phyloP scores from a whole-genome alignment of 495 filamentous ascomycete genomes.

The Lasiosphaeriaceae sp. region DNA sequence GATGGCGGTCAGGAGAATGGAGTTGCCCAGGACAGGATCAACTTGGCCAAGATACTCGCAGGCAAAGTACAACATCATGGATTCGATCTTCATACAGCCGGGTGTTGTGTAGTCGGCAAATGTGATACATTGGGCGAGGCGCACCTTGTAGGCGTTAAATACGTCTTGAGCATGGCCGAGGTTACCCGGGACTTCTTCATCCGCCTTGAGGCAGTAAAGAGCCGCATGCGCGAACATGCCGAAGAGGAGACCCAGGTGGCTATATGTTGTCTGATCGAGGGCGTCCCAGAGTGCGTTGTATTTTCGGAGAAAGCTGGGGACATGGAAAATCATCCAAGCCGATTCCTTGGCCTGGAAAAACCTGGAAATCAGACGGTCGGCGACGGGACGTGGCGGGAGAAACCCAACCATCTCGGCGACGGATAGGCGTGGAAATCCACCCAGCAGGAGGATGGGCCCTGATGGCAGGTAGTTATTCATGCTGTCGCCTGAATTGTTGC shows the following conservation, averaged over 20 bases:
- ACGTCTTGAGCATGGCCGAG: conserved; percentile 18
- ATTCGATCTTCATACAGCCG: conserved; percentile 37
- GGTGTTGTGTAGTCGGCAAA: conserved; percentile 41
- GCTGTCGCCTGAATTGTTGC: too few species aligned
- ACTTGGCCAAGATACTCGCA: conserved; percentile 31
- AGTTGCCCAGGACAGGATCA: conserved; percentile 36
- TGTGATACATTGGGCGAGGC: conserved; percentile 32
- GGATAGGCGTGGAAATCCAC: conserved; percentile 27
- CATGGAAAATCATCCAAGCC: conserved; percentile 36
- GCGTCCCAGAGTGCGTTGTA: conserved; percentile 32
- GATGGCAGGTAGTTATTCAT: conserved; percentile 5
- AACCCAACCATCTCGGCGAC: conserved; percentile 39
- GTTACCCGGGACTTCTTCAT: conserved; percentile 22
- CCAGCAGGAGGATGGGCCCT: conserved; percentile 41
- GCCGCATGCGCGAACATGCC: conserved; percentile 25
- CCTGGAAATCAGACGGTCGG: conserved; percentile 43
- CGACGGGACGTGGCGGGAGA: conserved; percentile 37
- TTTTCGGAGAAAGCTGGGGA: conserved; percentile 41
- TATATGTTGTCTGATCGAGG: conserved; percentile 14
- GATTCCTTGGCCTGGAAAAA: conserved; percentile 46
- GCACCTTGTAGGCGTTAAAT: conserved; percentile 22
- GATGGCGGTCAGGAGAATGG: conserved; percentile 34
- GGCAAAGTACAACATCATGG: conserved; percentile 33
- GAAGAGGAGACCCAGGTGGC: conserved; percentile 30
- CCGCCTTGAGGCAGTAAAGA: conserved; percentile 17